Conservation (phyloP, 2,329 filamentous ascomycete genomes). For the Epichloe festucae region DNA sequence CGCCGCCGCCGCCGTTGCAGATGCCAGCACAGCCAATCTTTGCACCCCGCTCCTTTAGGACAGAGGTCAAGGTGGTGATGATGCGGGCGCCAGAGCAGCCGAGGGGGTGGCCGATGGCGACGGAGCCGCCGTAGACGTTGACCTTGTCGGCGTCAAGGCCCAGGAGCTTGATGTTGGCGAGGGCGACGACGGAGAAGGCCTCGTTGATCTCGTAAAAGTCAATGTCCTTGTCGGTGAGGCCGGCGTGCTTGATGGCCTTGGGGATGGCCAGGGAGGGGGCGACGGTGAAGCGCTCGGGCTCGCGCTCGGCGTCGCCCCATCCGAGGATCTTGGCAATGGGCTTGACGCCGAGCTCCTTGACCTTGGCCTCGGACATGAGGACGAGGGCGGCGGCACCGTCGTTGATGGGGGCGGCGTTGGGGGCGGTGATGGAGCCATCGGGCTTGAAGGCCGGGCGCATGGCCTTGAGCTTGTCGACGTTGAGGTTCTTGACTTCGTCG, state of each 20-base stretch:
- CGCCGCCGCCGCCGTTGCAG: conserved; percentile 95
- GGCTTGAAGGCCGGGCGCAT: conserved; percentile 78
- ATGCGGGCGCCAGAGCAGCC: conserved; percentile 92
- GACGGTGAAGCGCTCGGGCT: conserved; percentile 91
- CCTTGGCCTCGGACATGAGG: conserved; percentile 83
- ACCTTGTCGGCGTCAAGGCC: conserved; percentile 70
- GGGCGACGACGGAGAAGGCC: conserved; percentile 90
- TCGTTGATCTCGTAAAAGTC: conserved; percentile 99
- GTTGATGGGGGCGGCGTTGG: conserved; percentile 92
- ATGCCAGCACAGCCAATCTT: conserved; percentile 93
- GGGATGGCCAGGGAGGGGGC: conserved; percentile 88
- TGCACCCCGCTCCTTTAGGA: conserved; percentile 78
- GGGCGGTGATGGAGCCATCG: conserved; percentile 83
- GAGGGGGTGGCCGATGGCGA: conserved; percentile 89
- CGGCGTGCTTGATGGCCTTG: conserved; percentile 93
- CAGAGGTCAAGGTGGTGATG: conserved; percentile 76
- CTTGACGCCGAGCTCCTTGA: conserved; percentile 83
- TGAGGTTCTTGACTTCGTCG: conserved; percentile 93
- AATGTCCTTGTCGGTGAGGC: conserved; percentile 61
- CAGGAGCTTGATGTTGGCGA: conserved; percentile 92
- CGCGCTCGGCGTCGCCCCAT: conserved; percentile 88
- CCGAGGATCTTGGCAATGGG: conserved; percentile 93
- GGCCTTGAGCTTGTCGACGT: conserved; percentile 66
- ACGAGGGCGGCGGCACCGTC: conserved; percentile 89
- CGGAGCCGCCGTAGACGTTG: conserved; percentile 88